Base-by-base conservation (phyloP, 345 rosid genomes). In the Eucalyptus polybractea region DNA sequence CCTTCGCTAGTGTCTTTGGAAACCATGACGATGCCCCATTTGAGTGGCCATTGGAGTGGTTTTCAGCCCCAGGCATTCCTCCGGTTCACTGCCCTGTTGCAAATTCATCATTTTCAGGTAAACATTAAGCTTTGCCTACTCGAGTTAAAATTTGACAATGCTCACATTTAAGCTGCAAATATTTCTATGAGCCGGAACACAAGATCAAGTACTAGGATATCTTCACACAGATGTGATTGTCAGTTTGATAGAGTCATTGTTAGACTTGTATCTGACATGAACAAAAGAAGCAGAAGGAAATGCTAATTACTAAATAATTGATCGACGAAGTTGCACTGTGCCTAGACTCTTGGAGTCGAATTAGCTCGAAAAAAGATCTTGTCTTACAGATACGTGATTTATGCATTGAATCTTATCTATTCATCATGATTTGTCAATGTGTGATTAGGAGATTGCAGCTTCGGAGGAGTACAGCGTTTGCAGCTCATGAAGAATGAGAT, bases 11-110 rank as follows among this genome's bases (percentile, higher is more conserved):
- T 89, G 92, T 97, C 49, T 96, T 97, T 89, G 98, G 99, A 83
- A 97, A 97, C 94, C 99, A 97, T 56, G 98, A 97, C 42, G 98
- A 97, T 86, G 97, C 98, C 6, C 88, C 95, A 5, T 97, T 97
- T 8, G 93, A 85, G 67, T 96, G 99, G 99, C 99, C 97, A 21
- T 86, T 94, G 72, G 94, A 94, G 86, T 97, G 99, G 99, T 97
- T 97, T 92, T 95, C 96, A 10, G 72, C 95, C 89, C 86, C 95
- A 15, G 98, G 98, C 56, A 91, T 97, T 88, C 99, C 98, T 89
- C 95, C 90, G 31, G 51, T 94, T 91, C 86, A 24, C 42, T 97
- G 99, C 87, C 95, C 95, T 16, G 49, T 19, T 9, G 83, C 89
- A 2, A 94, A 92, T 60, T 93, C 91, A 13, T 92, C 95, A 10